Evolutionary conservation across 2,329 filamentous ascomycete species (phyloP).

Genomic region (Lomentospora prolificans): DNA sequence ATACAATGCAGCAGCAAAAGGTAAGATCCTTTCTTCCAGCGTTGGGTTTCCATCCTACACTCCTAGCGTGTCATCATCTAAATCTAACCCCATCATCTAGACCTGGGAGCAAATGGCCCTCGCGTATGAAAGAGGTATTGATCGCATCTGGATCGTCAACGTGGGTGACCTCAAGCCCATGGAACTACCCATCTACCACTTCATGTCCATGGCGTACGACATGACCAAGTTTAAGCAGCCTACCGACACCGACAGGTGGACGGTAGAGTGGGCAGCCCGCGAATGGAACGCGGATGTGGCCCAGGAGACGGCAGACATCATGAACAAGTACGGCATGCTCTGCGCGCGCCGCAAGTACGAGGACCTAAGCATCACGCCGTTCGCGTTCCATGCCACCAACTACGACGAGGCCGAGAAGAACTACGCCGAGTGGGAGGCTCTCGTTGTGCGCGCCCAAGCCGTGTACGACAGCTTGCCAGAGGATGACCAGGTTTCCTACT

Average conservation of each 20-base stretch:
- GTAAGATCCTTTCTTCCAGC: too few relatives aligned
- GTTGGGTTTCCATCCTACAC: too few relatives aligned
- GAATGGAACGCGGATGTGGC: conserved; percentile 44
- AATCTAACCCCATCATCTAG: too few relatives aligned
- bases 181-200: conserved; percentile 56
- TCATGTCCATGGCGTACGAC: conserved; percentile 59
- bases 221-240: conserved; percentile 40
- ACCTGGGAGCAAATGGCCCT: conserved; percentile 50
- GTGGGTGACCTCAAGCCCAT: conserved; percentile 57
- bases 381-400: conserved; percentile 50
- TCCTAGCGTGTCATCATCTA: too few relatives aligned
- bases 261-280: conserved; percentile 43
- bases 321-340: conserved; percentile 31
- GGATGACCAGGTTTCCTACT: conserved; percentile 37
- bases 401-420: conserved; percentile 48
- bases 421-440: conserved; percentile 37
- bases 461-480: conserved; percentile 31
- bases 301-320: conserved; percentile 41
- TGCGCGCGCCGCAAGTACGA: conserved; percentile 33
- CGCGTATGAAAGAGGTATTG: conserved; percentile 46
- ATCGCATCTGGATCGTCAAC: conserved; percentile 59
- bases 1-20: conserved; percentile 53
- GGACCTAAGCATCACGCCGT: conserved; percentile 37
- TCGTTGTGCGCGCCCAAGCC: conserved; percentile 32
- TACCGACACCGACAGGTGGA: conserved; percentile 45